Conservation (phyloP, 2,329 filamentous ascomycete species). For the Colletotrichum sojae region DNA sequence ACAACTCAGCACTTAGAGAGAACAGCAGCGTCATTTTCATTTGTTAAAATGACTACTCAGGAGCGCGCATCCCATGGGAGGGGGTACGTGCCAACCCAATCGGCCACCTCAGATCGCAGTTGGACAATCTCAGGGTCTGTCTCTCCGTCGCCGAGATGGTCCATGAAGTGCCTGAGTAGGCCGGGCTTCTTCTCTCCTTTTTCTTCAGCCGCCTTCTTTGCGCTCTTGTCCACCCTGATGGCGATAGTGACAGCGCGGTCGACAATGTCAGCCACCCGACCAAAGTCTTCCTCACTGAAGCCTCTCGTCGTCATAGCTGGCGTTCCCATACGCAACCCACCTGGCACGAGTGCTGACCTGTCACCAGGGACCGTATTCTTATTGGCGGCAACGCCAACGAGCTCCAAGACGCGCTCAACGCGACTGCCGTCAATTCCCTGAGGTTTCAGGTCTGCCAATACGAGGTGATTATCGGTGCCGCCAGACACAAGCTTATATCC, state of each 20-base stretch:
- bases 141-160: constrained; percentile 77
- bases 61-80: constrained; percentile 72
- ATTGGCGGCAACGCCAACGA: constrained; percentile 97
- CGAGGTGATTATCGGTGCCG: constrained; percentile 97
- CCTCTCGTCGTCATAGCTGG: constrained; percentile 98
- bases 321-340: constrained; percentile 93
- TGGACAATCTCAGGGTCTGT: constrained; percentile 79
- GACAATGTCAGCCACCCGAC: constrained; percentile 86
- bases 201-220: constrained; percentile 77
- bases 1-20: too few species aligned
- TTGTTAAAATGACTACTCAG: background rate
- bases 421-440: constrained; percentile 90
- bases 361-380: constrained; percentile 99
- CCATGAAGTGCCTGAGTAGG: constrained; percentile 76
- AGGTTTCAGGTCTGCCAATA: constrained; percentile 91
- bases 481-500: constrained; percentile 93
- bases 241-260: constrained; percentile 87
- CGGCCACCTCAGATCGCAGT: constrained; percentile 80
- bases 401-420: constrained; percentile 90
- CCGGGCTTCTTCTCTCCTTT: constrained; percentile 76
- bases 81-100: constrained; percentile 83
- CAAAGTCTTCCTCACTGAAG: constrained; percentile 91
- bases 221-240: constrained; percentile 80
- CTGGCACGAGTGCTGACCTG: constrained; percentile 91
- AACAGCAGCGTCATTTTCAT: too few species aligned